phyloP scores from a whole-genome alignment of 768 basidiomycete genomes.

The Kwoniella bestiolae region DNA sequence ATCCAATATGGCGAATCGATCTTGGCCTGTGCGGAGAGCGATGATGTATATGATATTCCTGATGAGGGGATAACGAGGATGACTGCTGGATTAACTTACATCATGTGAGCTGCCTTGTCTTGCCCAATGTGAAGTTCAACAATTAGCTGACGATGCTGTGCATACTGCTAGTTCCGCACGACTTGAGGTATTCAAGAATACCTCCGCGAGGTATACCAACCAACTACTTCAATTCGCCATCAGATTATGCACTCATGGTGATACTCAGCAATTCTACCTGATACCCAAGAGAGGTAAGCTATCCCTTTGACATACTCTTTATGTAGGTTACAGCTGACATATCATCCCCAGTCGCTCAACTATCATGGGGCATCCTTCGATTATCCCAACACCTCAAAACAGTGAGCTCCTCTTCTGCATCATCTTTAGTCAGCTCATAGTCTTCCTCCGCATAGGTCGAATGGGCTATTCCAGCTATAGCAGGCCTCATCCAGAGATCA shows the following conservation, averaged over 20 bases:
- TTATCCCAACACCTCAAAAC: constrained; percentile 29
- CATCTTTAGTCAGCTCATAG: background rate
- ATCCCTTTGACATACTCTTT: background rate
- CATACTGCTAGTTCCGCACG: constrained; percentile 22
- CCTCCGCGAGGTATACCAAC: constrained; percentile 10
- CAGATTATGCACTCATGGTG: constrained; percentile 26
- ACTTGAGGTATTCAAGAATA: constrained; percentile 10
- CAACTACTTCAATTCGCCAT: constrained; percentile 22
- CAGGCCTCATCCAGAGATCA: constrained; percentile 10
- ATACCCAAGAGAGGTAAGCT: constrained; percentile 33
- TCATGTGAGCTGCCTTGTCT: constrained; percentile 29
- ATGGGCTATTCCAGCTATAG: constrained; percentile 20
- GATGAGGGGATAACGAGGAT: constrained; percentile 20
- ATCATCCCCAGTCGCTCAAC: constrained; percentile 12
- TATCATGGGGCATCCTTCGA: constrained; percentile 34
- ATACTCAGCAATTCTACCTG: constrained; percentile 27
- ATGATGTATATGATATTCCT: constrained; percentile 13
- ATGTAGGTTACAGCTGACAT: background rate
- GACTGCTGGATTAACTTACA: constrained; percentile 41
- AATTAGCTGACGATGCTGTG: constrained; percentile 2
- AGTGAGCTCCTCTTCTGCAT: constrained; percentile 28
- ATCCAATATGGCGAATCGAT: constrained; percentile 23
- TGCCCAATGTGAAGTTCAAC: background rate
- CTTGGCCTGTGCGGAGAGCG: constrained; percentile 16
- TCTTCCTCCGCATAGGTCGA: constrained; percentile 23